These are phyloP conservation scores for Jackrogersella minutella DNA, from an alignment of 495 filamentous ascomycete genomes.

Conservation along the genomic window DNA sequence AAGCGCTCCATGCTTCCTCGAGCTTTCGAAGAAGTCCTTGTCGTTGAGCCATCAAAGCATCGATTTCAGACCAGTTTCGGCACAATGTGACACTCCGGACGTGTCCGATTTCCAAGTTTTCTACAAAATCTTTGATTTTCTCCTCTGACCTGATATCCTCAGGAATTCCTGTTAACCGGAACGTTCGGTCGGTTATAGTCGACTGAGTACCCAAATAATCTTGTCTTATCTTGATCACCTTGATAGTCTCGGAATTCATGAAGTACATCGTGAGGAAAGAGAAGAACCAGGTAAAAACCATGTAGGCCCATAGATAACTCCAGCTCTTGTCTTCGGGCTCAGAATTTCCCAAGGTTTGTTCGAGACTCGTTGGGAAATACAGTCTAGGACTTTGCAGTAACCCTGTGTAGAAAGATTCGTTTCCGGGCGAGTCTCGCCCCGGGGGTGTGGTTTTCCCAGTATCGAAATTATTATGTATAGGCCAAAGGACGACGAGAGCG, in stretches of 20 bases:
- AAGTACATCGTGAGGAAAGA: slow-evolving; percentile 82
- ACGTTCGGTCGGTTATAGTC: slow-evolving; percentile 92
- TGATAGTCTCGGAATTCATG: slow-evolving; percentile 79
- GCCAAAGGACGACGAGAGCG: slow-evolving; percentile 79
- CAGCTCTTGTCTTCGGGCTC: slow-evolving; percentile 47
- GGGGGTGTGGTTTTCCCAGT: slow-evolving; percentile 10
- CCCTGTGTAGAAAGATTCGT: slow-evolving; percentile 1
- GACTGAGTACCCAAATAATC: slow-evolving; percentile 92
- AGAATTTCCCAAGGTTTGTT: background rate
- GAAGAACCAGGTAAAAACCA: slow-evolving; percentile 91
- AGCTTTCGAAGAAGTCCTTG: slow-evolving; percentile 71
- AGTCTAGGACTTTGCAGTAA: slow-evolving; percentile 7
- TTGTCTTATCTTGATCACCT: slow-evolving; percentile 84
- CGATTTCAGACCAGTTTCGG: slow-evolving; percentile 85
- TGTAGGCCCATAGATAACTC: slow-evolving; percentile 89
- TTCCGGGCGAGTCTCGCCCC: slow-evolving; percentile 8
- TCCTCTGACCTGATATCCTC: slow-evolving; percentile 78
- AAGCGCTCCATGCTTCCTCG: slow-evolving; percentile 85
- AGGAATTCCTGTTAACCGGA: slow-evolving; percentile 90
- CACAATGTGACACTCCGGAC: slow-evolving; percentile 91
- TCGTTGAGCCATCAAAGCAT: slow-evolving; percentile 75
- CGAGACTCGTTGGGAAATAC: background rate
- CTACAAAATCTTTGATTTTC: slow-evolving; percentile 85
- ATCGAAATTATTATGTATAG: slow-evolving; percentile 76
- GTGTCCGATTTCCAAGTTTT: slow-evolving; percentile 88